Evolutionary conservation across 768 basidiomycete species (phyloP).

Genomic region (Solioccasus polychromus): DNA sequence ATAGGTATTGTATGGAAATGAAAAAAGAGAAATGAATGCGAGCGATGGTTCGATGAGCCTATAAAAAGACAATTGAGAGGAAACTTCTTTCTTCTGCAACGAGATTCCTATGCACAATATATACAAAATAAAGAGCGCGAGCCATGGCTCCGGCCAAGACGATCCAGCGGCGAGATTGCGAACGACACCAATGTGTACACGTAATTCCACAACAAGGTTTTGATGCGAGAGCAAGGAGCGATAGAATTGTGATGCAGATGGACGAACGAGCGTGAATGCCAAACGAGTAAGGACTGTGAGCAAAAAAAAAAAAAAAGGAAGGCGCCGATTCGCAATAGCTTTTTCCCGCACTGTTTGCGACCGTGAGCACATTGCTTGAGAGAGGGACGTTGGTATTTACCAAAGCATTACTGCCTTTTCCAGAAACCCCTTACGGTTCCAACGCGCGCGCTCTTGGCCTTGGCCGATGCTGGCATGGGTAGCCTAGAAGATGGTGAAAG

Average conservation of each 20-base stretch:
- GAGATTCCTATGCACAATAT: conserved; percentile 15
- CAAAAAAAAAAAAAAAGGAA: too few relatives aligned
- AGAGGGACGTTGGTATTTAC: too few relatives aligned
- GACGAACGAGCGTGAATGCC: too few relatives aligned
- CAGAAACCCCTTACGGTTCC: conserved; percentile 32
- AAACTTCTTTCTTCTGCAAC: too few relatives aligned
- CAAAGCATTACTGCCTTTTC: conserved; percentile 15
- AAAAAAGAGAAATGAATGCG: too few relatives aligned
- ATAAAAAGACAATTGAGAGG: too few relatives aligned
- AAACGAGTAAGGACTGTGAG: conserved; percentile 21
- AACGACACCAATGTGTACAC: conserved; percentile 27
- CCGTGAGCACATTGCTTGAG: too few relatives aligned
- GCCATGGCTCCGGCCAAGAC: background rate
- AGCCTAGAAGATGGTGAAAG: conserved; percentile 13
- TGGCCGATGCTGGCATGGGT: conserved; percentile 26
- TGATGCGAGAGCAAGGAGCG: conserved; percentile 17
- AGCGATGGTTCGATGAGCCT: too few relatives aligned
- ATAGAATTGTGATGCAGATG: background rate
- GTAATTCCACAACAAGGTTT: conserved; percentile 33
- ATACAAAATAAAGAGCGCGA: conserved; percentile 21
- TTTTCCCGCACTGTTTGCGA: too few relatives aligned
- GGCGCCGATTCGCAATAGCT: too few relatives aligned
- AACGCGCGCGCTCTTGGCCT: conserved; percentile 21
- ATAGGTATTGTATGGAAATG: too few relatives aligned
- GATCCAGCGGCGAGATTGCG: conserved; percentile 6